phyloP scores from a whole-genome alignment of 495 filamentous ascomycete genomes.

The Aspergillus bertholletiae region DNA sequence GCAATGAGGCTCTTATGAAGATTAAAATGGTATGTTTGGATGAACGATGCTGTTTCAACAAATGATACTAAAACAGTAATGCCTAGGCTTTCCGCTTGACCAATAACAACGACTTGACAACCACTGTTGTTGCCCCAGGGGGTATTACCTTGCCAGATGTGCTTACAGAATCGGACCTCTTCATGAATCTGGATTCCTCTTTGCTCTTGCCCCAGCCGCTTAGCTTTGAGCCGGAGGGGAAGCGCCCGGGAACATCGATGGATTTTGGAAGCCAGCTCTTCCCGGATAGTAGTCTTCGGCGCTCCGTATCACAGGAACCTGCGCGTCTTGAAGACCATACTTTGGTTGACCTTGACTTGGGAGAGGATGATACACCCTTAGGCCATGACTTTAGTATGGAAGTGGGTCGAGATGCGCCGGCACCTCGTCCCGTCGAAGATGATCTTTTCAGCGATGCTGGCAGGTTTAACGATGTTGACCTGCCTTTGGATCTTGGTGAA shows the following conservation, averaged over 20 bases:
- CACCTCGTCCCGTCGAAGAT: conserved; percentile 61
- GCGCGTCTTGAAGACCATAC: conserved; percentile 47
- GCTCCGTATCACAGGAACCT: conserved; percentile 47
- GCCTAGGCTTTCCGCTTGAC: conserved; percentile 70
- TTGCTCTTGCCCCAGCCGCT: conserved; percentile 67
- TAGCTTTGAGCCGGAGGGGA: conserved; percentile 53
- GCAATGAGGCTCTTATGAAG: conserved; percentile 93
- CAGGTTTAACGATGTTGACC: conserved; percentile 44
- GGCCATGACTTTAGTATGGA: conserved; percentile 66
- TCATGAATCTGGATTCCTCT: conserved; percentile 70
- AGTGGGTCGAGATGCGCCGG: conserved; percentile 76
- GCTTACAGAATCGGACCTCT: conserved; percentile 83
- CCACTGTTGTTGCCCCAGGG: conserved; percentile 61
- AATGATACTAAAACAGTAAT: conserved; percentile 25
- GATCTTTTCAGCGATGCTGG: conserved; percentile 68
- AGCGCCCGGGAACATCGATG: conserved; percentile 48
- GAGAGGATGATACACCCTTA: conserved; percentile 45
- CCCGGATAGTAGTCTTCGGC: conserved; percentile 56
- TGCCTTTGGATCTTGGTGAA: conserved; percentile 52
- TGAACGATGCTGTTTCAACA: background rate
- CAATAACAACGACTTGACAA: conserved; percentile 76
- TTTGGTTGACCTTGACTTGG: conserved; percentile 48
- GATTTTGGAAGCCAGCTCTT: conserved; percentile 67
- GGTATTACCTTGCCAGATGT: conserved; percentile 80
- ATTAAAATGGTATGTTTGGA: conserved; percentile 84